Evolutionary conservation across 2,329 filamentous ascomycete species (phyloP).

Genomic region (Dothideomycetes sp.): DNA sequence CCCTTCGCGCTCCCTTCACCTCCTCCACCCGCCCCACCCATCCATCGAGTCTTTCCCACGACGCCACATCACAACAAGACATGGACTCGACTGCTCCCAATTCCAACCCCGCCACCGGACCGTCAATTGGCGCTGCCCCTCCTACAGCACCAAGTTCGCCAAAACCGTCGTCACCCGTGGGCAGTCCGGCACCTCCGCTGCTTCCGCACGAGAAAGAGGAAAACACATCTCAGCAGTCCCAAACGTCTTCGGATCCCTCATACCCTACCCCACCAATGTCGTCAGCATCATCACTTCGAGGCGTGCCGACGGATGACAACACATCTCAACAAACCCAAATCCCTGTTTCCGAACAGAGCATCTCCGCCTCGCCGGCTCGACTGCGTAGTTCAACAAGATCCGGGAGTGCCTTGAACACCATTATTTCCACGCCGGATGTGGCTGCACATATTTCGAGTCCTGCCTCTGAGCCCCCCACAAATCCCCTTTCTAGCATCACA

Average conservation of each 20-base stretch:
- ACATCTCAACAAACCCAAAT: slow-evolving; percentile 12
- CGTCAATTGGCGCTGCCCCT: slow-evolving; percentile 7
- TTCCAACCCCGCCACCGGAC: slow-evolving; percentile 7
- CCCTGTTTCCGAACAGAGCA: slow-evolving; percentile 16
- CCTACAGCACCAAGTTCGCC: slow-evolving; percentile 30
- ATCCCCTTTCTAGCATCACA: slow-evolving; percentile 41
- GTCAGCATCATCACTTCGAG: slow-evolving; percentile 30
- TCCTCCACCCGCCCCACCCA: slow-evolving; percentile 15
- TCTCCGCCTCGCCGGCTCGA: slow-evolving; percentile 19
- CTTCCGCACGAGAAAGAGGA: slow-evolving; percentile 28
- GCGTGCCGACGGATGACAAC: slow-evolving; percentile 21
- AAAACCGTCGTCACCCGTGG: slow-evolving; percentile 16
- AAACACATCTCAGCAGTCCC: slow-evolving; percentile 15
- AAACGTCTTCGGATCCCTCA: slow-evolving; percentile 11
- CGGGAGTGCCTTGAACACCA: slow-evolving; percentile 51
- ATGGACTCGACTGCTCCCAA: slow-evolving; percentile 14
- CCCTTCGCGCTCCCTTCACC: slow-evolving; percentile 39
- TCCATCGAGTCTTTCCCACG: slow-evolving; percentile 11
- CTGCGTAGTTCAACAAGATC: slow-evolving; percentile 30
- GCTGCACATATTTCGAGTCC: slow-evolving; percentile 64
- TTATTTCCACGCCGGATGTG: slow-evolving; percentile 55
- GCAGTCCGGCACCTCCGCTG: slow-evolving; percentile 21
- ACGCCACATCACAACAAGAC: slow-evolving; percentile 14
- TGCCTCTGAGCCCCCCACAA: slow-evolving; percentile 38
- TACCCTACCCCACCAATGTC: slow-evolving; percentile 36